Evolutionary conservation across 441 rosid genomes (phyloP), one percentile per base, ranked within the genome.

Genomic region (Erysimum cheiri): DNA sequence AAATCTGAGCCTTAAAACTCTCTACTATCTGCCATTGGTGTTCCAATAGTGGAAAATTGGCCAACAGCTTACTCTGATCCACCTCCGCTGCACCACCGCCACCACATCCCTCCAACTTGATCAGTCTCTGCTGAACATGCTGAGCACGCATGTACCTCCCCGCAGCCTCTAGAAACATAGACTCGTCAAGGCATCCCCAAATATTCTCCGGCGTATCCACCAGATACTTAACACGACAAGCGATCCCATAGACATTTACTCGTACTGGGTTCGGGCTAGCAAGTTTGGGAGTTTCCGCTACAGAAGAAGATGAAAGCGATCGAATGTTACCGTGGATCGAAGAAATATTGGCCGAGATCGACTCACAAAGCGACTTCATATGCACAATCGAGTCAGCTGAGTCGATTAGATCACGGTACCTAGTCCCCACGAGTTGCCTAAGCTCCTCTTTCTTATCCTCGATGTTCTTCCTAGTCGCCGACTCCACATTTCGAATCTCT

Each of bases 1-100:
- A 90, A 77, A 94, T 92, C 91, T 94, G 99, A 46, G 77, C 80
- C 80, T 94, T 94, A 65, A 92, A 94, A 81, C 96, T 84, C 90
- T 92, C 99, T 22, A 92, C 98, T 52, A 92, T 95, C 93, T 92
- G 98, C 93, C 97, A 94, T 75, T 94, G 99, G 61, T 94, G 98
- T 78, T 94, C 96, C 70, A 95, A 74, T 11, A 92, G 77, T 28
- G 99, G 97, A 63, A 92, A 92, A 71, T 87, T 90, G 46, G 92
- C 80, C 72, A 89, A 77, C 17, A 88, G 79, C 62, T 78, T 85
- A 74, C 72, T 77, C 68, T 83, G 82, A 77, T 85, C 90, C 29
- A 76, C 73, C 40, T 81, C 88, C 3, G 55, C 22, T 10, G 14
- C 65, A 22, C 50, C 65, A 55, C 46, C 78, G 8, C 44, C 63